A percentile compares a stretch with the other conserved stretches of the same genome.
These are phyloP conservation scores for Xylariaceae sp. DNA, from an alignment of 2,329 filamentous ascomycete species.

Conservation along the genomic window DNA sequence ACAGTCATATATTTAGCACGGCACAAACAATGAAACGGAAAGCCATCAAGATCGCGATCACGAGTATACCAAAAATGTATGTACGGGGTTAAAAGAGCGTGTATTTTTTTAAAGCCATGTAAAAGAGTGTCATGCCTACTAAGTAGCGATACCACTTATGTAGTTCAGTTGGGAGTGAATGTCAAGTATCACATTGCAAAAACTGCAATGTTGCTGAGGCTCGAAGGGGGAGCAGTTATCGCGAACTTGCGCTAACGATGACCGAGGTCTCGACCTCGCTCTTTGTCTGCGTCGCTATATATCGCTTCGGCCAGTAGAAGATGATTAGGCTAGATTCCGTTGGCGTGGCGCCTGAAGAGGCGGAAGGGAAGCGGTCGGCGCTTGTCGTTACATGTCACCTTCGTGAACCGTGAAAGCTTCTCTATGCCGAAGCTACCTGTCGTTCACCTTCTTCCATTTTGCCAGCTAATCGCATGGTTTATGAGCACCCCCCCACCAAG, in stretches of 20 bases:
- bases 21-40: too few species aligned
- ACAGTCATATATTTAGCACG: too few species aligned
- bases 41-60: too few species aligned
- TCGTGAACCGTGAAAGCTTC: conserved; percentile 4
- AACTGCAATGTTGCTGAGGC: conserved; percentile 6
- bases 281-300: not conserved
- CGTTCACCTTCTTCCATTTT: conserved; percentile 9
- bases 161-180: conserved; percentile 1
- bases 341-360: not conserved
- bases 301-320: conserved; percentile 7
- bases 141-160: not conserved
- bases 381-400: conserved; percentile 1
- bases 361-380: not conserved
- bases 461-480: conserved; percentile 8
- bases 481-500: conserved; percentile 3
- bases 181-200: conserved; percentile 11
- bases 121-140: conserved; percentile 16
- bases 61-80: too few species aligned
- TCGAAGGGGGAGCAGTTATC: not conserved
- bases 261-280: not conserved
- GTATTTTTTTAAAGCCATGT: conserved; percentile 1
- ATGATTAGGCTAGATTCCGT: conserved; percentile 2
- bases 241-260: not conserved
- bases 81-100: conserved; percentile 18
- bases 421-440: not conserved